Evolutionary conservation across 2,329 filamentous ascomycete genomes (phyloP), one percentile per base, ranked within the genome.

Genomic region (Xylariaceae sp.): DNA sequence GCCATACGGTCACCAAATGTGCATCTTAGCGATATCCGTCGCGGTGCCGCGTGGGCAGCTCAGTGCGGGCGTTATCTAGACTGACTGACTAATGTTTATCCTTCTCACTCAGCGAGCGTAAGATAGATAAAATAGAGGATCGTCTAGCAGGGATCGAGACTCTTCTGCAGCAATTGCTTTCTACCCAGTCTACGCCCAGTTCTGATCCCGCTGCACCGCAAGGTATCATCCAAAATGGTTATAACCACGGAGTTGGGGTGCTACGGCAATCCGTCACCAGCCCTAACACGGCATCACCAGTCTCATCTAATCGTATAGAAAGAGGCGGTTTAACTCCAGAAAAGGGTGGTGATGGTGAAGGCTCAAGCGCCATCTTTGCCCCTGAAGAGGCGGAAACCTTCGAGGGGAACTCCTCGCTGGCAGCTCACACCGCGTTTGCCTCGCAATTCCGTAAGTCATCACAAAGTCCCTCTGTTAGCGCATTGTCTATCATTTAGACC

Each of bases 331-430:
- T 47, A 4, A 46, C 49, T 9, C 42, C 57, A 39, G 54, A 50
- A n/a, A 54, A 52, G 27, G 51, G 50, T 3, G 48, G n/a, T 0
- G 54, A 58, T 37, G 58, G 47, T n/a, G 56, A 62, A 72, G 77
- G 56, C 53, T 76, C 80, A 2, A 73, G 44, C 19, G 46, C 49
- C 11, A 30, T 72, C n/a, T 80, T 80, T 61, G 79, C 81, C 41
- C 73, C 81, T 27, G 78, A 82, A 61, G 72, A 76, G 54, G 75
- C 76, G n/a, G 78, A 64, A 12, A 58, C 64, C 5, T 69, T 76
- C 6, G 74, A 77, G 45, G 75, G 74, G 6, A 72, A 74, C 55
- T 75, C 74, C 2, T 77, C 74, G 1, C 58, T 77, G 29, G 69
- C 74, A 5, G 75, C 75, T 1, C 75, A 77, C 53, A 74, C 74